These are phyloP conservation scores for Annulohypoxylon truncatum DNA, from an alignment of 2,329 filamentous ascomycete species.

Conservation along the genomic window DNA sequence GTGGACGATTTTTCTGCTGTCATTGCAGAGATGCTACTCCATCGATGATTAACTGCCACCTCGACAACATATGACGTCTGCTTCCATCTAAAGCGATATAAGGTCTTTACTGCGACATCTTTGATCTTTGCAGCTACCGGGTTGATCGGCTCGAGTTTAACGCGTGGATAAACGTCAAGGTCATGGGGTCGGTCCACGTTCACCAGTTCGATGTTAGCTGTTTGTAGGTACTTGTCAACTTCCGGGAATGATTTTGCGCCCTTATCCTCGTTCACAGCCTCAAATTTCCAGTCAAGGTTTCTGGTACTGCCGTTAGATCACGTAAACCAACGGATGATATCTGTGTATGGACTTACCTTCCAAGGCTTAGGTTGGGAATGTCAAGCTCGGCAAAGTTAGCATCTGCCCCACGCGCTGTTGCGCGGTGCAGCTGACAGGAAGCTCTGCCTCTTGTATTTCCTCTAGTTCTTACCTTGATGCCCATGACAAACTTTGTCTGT, in stretches of 20 bases:
- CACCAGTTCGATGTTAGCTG: slow-evolving; percentile 41
- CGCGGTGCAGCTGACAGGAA: slow-evolving; percentile 19
- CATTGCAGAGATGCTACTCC: slow-evolving; percentile 43
- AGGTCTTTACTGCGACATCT: slow-evolving; percentile 48
- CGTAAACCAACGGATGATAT: not conserved
- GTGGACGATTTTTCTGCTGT: slow-evolving; percentile 24
- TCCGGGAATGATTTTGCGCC: slow-evolving; percentile 38
- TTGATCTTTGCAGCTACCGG: slow-evolving; percentile 43
- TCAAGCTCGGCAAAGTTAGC: slow-evolving; percentile 39
- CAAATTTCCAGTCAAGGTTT: slow-evolving; percentile 54
- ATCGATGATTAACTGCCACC: slow-evolving; percentile 52
- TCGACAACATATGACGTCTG: slow-evolving; percentile 51
- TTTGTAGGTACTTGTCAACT: slow-evolving; percentile 42
- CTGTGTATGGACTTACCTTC: slow-evolving; percentile 46
- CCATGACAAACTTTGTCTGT: slow-evolving; percentile 32
- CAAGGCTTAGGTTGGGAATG: slow-evolving; percentile 49
- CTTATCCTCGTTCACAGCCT: slow-evolving; percentile 46
- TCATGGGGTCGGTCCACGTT: slow-evolving; percentile 15
- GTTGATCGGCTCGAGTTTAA: slow-evolving; percentile 37
- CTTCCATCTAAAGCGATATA: slow-evolving; percentile 51
- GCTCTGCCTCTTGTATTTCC: not conserved
- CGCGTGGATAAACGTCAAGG: slow-evolving; percentile 46
- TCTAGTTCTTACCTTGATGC: slow-evolving; percentile 23
- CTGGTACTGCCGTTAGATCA: slow-evolving; percentile 44
- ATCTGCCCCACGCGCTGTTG: slow-evolving; percentile 25